Conservation (phyloP, 2,329 filamentous ascomycete genomes). For the Monilinia laxa region DNA sequence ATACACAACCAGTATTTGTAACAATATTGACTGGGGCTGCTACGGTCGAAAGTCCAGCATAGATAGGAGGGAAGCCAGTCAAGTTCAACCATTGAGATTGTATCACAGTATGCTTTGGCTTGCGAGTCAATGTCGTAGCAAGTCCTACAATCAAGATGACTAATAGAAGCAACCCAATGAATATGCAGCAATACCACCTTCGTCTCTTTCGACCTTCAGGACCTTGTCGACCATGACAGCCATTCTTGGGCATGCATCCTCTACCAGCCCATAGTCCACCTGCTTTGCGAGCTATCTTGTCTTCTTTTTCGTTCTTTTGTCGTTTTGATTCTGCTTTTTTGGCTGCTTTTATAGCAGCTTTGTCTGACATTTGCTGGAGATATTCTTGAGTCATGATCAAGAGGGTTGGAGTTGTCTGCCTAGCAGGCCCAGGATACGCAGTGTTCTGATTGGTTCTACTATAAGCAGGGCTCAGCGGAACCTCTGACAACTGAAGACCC, state of each 20-base stretch:
- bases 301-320: slow-evolving; percentile 64
- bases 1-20: slow-evolving; percentile 67
- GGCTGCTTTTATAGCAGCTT: slow-evolving; percentile 31
- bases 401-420: slow-evolving; percentile 26
- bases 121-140: slow-evolving; percentile 52
- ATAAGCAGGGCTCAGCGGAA: slow-evolving; percentile 51
- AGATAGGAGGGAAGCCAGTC: slow-evolving; percentile 82
- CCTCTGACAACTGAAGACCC: slow-evolving; percentile 58
- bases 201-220: slow-evolving; percentile 63
- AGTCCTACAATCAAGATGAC: slow-evolving; percentile 59
- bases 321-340: slow-evolving; percentile 45
- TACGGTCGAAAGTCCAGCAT: slow-evolving; percentile 78
- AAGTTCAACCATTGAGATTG: slow-evolving; percentile 73
- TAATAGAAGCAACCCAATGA: slow-evolving; percentile 51
- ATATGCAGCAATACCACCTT: slow-evolving; percentile 57
- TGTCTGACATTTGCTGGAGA: slow-evolving; percentile 19
- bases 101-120: slow-evolving; percentile 41
- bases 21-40: slow-evolving; percentile 67
- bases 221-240: slow-evolving; percentile 63
- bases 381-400: slow-evolving; percentile 24
- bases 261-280: slow-evolving; percentile 66
- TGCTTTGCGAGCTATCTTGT: slow-evolving; percentile 54
- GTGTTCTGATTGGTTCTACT: slow-evolving; percentile 39
- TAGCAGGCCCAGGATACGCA: slow-evolving; percentile 35
- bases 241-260: slow-evolving; percentile 60